phyloP scores from a whole-genome alignment of 1,284 basidiomycete species.

The Ganoderma sp. region DNA sequence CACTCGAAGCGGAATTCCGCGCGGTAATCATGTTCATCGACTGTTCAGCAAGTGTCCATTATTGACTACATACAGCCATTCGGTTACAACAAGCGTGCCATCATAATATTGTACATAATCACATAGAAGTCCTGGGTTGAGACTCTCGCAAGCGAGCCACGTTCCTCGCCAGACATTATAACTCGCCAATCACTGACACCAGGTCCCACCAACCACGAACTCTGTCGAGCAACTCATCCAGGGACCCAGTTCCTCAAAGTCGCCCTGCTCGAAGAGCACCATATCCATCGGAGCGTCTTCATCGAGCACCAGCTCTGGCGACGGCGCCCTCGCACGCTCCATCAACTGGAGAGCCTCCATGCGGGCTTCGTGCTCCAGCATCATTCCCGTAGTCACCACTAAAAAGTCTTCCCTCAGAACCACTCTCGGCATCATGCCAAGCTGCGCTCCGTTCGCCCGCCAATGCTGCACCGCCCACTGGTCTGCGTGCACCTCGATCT shows the following conservation, averaged over 20 bases:
- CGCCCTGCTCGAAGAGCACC: neutral
- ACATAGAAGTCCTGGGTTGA: neutral
- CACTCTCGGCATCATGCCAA: neutral
- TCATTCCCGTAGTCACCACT: neutral
- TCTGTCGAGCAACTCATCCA: neutral
- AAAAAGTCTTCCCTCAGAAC: neutral
- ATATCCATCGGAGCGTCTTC: neutral
- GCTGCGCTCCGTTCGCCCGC: neutral
- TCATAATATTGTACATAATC: neutral
- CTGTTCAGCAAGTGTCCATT: neutral
- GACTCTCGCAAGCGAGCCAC: neutral
- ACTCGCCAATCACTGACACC: neutral
- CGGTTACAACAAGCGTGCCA: neutral
- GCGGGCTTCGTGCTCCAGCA: neutral
- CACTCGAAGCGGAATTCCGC: no score
- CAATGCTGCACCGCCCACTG: neutral
- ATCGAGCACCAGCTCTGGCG: neutral
- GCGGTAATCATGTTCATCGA: neutral
- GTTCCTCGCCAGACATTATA: neutral
- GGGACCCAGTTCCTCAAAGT: slow-evolving; percentile 1
- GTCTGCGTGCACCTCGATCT: slow-evolving; percentile 3
- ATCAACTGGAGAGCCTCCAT: neutral
- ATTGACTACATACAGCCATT: neutral
- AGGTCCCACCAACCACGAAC: neutral
- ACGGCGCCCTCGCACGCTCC: neutral